Evolutionary conservation across 768 basidiomycete genomes (phyloP).

Genomic region (Russula abietina): DNA sequence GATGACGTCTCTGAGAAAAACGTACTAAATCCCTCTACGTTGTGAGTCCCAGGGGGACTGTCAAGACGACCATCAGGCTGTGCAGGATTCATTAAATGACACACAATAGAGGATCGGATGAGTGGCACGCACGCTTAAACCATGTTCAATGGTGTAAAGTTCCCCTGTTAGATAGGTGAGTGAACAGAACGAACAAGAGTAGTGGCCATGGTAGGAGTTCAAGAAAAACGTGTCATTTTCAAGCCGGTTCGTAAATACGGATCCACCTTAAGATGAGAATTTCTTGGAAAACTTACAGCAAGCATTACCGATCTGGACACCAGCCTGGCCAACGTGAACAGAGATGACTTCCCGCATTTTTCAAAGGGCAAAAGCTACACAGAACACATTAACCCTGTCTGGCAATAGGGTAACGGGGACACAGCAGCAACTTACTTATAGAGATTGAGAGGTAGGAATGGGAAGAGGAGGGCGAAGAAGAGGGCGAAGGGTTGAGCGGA

Average conservation of each 20-base stretch:
- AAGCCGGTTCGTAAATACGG: constrained; percentile 20
- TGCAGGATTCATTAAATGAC: constrained; percentile 25
- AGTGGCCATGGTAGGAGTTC: not conserved
- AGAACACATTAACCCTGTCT: not conserved
- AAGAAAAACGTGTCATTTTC: constrained; percentile 15
- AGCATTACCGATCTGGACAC: constrained; percentile 96
- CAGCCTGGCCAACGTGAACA: constrained; percentile 97
- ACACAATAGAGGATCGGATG: constrained; percentile 9
- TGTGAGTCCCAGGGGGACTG: constrained; percentile 66
- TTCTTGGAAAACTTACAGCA: constrained; percentile 71
- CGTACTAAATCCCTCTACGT: constrained; percentile 93
- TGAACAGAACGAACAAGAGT: not conserved
- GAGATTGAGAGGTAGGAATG: constrained; percentile 27
- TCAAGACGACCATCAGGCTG: constrained; percentile 93
- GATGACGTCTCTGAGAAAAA: constrained; percentile 98
- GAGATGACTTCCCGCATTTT: constrained; percentile 95
- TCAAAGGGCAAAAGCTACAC: constrained; percentile 20
- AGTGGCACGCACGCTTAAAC: constrained; percentile 71
- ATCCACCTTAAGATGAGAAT: constrained; percentile 1
- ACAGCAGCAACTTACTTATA: constrained; percentile 12
- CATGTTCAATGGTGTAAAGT: constrained; percentile 98
- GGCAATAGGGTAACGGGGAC: constrained; percentile 16
- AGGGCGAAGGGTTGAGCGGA: constrained; percentile 30
- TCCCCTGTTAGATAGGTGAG: constrained; percentile 58
- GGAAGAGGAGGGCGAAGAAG: constrained; percentile 41